Base-by-base conservation (phyloP, 1,284 basidiomycete genomes). In the Leucoagaricus sp. region DNA sequence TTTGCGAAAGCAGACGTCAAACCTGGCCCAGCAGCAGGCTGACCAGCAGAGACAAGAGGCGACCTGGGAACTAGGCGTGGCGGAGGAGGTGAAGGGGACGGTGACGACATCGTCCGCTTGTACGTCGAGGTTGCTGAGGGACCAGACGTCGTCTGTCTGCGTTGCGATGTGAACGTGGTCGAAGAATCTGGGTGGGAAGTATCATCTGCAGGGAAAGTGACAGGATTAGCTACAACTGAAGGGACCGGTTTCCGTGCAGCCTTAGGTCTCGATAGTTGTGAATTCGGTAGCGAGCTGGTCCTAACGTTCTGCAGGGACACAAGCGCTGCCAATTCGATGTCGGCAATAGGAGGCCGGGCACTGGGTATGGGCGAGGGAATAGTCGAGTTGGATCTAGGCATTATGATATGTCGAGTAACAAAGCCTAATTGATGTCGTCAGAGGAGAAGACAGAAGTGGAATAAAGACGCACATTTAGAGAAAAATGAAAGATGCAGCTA, bases 11-110 rank as follows among this genome's bases (percentile, higher is more conserved):
- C 15, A 26, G 36, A 15, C 4, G 46, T 9, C 13, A n/a, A n/a
- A n/a, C n/a, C 36, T n/a, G 19, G 26, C 17, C 41, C 25, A 9
- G 28, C 17, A 50, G 40, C 40, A 33, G 41, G 23, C 45, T 46
- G 52, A 10, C 52, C 45, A 40, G 53, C 28, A 50, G 48, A 45
- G 12, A 13, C n/a, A 25, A 40, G 34, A 19, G 53, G 34, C 17
- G 53, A 42, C 38, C 25, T 46, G 17, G 45, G 4, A 25, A 17
- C 23, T 12, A 33, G 15, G 25, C 40, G 4, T 21, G 40, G 19
- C 2, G 31, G 10, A 28, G 15, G 29, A 34, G 40, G 31, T 9
- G 42, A 38, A 36, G 41, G 33, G 42, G 46, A 40, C 17, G 53
- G 38, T 3, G 9, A 34, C 2, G 54, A 40, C 21, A 46, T 17